phyloP scores from a whole-genome alignment of 2,329 filamentous ascomycete genomes.

The Raffaelea arxii region DNA sequence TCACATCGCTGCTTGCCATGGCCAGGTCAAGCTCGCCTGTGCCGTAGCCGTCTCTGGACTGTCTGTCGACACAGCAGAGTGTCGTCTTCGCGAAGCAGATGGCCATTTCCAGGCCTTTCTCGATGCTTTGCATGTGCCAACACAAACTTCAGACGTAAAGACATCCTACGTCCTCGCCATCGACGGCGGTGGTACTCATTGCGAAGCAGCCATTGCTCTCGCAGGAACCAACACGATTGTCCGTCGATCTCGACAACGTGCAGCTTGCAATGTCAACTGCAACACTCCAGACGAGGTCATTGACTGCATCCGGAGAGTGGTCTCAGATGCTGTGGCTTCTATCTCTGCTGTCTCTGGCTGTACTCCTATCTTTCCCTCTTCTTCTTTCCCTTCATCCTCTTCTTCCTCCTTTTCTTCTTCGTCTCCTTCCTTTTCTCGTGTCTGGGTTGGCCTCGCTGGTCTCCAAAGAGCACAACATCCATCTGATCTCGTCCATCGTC shows the following conservation, averaged over 20 bases:
- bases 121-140: no score
- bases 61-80: conserved; percentile 1
- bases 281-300: not conserved
- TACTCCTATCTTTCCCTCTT: not conserved
- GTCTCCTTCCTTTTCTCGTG: no score
- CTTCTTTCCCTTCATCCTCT: no score
- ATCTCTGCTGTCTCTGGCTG: not conserved
- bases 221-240: not conserved
- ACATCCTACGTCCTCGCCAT: conserved; percentile 5
- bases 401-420: no score
- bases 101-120: conserved; percentile 6
- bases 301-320: not conserved
- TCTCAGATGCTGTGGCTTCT: not conserved
- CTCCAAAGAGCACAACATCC: not conserved
- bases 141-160: not conserved
- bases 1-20: conserved; percentile 4
- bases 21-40: conserved; percentile 7
- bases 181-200: conserved; percentile 7
- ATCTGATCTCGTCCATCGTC: not conserved
- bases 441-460: not conserved
- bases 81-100: not conserved
- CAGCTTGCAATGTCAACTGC: not conserved
- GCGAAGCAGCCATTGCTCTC: conserved; percentile 5
- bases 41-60: conserved; percentile 8
- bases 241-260: not conserved